Conservation (phyloP, 805 yeast species). For the Monosporozyma siamensis region DNA sequence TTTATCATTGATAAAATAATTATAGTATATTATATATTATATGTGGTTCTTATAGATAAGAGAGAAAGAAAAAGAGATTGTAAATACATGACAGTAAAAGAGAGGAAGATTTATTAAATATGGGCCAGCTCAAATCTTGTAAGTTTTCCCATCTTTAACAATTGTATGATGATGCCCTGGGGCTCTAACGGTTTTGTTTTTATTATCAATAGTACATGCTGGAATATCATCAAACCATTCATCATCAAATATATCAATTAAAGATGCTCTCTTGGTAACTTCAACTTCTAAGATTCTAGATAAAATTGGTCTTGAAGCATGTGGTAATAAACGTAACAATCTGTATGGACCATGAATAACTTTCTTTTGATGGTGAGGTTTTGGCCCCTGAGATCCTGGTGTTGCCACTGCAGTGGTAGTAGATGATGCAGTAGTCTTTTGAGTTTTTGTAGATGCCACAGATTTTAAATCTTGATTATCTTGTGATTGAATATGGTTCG, state of each 20-base stretch:
- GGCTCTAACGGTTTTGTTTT: slow-evolving; percentile 34
- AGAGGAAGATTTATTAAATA: too few species aligned
- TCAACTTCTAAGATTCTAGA: slow-evolving; percentile 58
- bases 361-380: slow-evolving; percentile 32
- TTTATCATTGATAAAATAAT: too few species aligned
- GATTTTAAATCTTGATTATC: slow-evolving; percentile 11
- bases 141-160: slow-evolving; percentile 39
- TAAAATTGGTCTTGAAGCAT: slow-evolving; percentile 69
- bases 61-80: too few species aligned
- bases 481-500: background rate
- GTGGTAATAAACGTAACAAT: slow-evolving; percentile 71
- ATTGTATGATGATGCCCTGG: slow-evolving; percentile 44
- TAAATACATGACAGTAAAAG: too few species aligned
- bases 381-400: slow-evolving; percentile 7
- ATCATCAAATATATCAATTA: slow-evolving; percentile 56
- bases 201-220: slow-evolving; percentile 46
- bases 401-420: slow-evolving; percentile 6
- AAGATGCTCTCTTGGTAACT: slow-evolving; percentile 51
- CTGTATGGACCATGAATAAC: slow-evolving; percentile 78
- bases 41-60: too few species aligned
- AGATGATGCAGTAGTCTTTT: slow-evolving; percentile 6
- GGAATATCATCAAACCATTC: slow-evolving; percentile 60
- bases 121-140: slow-evolving; percentile 18
- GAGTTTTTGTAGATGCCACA: slow-evolving; percentile 10
- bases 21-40: too few species aligned